Evolutionary conservation across 2,329 filamentous ascomycete genomes (phyloP).

Genomic region (Dactylellina cionopaga): DNA sequence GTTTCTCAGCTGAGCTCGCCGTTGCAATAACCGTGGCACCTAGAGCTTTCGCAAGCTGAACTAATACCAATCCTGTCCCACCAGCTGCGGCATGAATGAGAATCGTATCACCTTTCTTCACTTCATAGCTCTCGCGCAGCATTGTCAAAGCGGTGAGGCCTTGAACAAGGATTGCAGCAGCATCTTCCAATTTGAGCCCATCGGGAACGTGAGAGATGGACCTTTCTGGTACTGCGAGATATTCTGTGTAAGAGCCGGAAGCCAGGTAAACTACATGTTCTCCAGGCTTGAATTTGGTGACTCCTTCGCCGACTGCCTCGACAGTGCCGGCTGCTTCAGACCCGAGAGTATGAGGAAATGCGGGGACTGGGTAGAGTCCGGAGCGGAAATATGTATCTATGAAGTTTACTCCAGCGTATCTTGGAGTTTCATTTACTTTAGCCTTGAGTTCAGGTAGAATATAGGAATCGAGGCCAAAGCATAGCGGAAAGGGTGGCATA

Average conservation of each 20-base stretch:
- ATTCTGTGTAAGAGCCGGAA: slow-evolving; percentile 68
- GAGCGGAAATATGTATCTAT: slow-evolving; percentile 93
- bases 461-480: not conserved
- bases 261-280: slow-evolving; percentile 77
- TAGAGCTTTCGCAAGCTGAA: slow-evolving; percentile 73
- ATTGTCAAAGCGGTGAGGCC: slow-evolving; percentile 84
- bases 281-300: slow-evolving; percentile 67
- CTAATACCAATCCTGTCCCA: slow-evolving; percentile 79
- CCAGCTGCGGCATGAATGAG: slow-evolving; percentile 87
- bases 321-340: slow-evolving; percentile 81
- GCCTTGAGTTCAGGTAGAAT: not conserved
- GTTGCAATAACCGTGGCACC: slow-evolving; percentile 84
- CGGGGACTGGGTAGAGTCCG: slow-evolving; percentile 77
- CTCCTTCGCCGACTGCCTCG: slow-evolving; percentile 69
- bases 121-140: slow-evolving; percentile 75
- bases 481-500: not conserved
- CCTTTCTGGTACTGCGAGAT: slow-evolving; percentile 66
- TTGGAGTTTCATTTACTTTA: not conserved
- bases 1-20: slow-evolving; percentile 77
- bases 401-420: slow-evolving; percentile 81
- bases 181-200: slow-evolving; percentile 69
- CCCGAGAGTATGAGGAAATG: slow-evolving; percentile 78
- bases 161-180: slow-evolving; percentile 78
- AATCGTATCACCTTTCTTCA: slow-evolving; percentile 80
- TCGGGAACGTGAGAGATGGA: slow-evolving; percentile 73